A percentile compares a stretch with the other conserved stretches of the same genome.
Conservation (phyloP, 805 yeast species). For the Metschnikowia henanensis region DNA sequence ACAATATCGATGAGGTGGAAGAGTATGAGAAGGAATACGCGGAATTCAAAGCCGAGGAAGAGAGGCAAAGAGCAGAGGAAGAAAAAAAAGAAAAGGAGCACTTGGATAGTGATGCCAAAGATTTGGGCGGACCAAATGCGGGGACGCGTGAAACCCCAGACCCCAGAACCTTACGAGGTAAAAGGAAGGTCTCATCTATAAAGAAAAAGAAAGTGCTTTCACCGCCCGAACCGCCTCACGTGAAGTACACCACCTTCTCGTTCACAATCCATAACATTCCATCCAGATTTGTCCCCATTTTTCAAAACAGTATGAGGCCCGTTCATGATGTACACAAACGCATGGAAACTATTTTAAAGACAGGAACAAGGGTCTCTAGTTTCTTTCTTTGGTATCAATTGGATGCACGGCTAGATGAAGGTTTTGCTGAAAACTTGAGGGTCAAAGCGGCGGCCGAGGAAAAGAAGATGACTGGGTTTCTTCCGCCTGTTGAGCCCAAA, state of each 20-base stretch:
- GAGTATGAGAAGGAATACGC: conserved; percentile 39
- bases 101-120: conserved; percentile 14
- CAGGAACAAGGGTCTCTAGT: conserved; percentile 60
- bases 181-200: conserved; percentile 15
- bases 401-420: conserved; percentile 71
- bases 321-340: conserved; percentile 52
- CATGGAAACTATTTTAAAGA: conserved; percentile 61
- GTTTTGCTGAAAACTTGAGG: conserved; percentile 62
- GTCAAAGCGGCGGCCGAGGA: conserved; percentile 56
- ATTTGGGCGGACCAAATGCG: conserved; percentile 9
- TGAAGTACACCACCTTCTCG: conserved; percentile 61
- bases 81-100: conserved; percentile 22
- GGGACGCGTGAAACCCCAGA: conserved; percentile 12
- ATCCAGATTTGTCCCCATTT: conserved; percentile 57
- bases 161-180: conserved; percentile 14
- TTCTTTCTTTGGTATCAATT: conserved; percentile 82
- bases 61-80: conserved; percentile 29
- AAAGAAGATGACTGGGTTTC: conserved; percentile 41
- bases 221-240: conserved; percentile 43
- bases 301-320: conserved; percentile 64
- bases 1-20: conserved; percentile 50
- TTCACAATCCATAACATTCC: conserved; percentile 66
- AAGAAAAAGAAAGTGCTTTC: conserved; percentile 18
- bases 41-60: conserved; percentile 27
- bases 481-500: conserved; percentile 22